Evolutionary conservation across 805 yeast genomes (phyloP), one percentile per base, ranked within the genome.

Genomic region (Hanseniaspora valbyensis): DNA sequence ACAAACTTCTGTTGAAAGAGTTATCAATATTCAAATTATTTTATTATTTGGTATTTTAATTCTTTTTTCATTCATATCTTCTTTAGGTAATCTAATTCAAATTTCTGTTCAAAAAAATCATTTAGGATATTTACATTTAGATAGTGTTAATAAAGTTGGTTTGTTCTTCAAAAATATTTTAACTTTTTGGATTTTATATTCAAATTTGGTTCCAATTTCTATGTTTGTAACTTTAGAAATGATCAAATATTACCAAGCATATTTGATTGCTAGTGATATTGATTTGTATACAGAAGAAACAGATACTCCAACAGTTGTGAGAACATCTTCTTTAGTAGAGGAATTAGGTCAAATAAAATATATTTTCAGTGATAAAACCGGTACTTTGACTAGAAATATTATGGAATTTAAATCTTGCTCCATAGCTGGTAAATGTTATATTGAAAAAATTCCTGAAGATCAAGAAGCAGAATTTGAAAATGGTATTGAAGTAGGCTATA

Each of bases 261-360:
- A 73, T 60, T 78, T 92, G 78, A 92, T 92, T 56, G 83, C 92
- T 1, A 86, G 95, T 28, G 99, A 92, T 64, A 71, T 94, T 52
- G 99, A 94, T 63, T 78, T 92, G 80, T 94, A 92, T 62, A 77
- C 85, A 58, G 88, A 78, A 55, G 82, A 76, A 44, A 76, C 88
- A 0, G 97, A 92, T 61, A 88, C 96, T 0, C 97, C 98, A 1
- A 83, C 96, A 0, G 88, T 89, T 4, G 95, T 92, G 18, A 74
- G 98, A 56, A 90, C 98, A 0, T 90, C 97, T 1, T 83, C 95
- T 13, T 73, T 92, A 58, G 98, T 92, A 6, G 99, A 92, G 66
- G 98, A 92, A 59, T 71, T 92, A 56, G 99, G 99, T 25, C 99
- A 92, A 65, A 89, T 92, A 59, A 94, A 90, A 62, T 89, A 88